Conservation (phyloP, 139 green algal species). For the Trebouxia sp. region DNA sequence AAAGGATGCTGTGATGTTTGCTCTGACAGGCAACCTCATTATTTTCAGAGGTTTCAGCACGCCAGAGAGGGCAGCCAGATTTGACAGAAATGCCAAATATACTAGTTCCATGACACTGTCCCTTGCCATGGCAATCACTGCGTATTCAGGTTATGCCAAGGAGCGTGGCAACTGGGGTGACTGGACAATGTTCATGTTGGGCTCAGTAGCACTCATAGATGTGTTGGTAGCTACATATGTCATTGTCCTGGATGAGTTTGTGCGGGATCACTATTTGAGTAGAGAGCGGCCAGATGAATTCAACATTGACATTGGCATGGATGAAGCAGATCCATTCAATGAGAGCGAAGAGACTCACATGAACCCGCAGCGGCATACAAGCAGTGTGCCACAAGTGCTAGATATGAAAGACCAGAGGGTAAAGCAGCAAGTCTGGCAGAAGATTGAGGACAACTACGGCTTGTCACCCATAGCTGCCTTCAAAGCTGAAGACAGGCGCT, state of each 20-base stretch:
- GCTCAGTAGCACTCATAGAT: background rate
- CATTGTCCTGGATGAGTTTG: conserved; percentile 13
- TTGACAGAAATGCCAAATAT: conserved; percentile 24
- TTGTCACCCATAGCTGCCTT: conserved; percentile 22
- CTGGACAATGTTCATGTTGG: conserved; percentile 23
- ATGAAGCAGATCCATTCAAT: conserved; percentile 27
- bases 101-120: conserved; percentile 2
- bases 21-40: conserved; percentile 17
- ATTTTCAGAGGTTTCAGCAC: conserved; percentile 24
- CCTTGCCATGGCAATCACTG: background rate
- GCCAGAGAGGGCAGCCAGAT: conserved; percentile 11
- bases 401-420: conserved; percentile 15
- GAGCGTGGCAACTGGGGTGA: background rate
- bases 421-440: conserved; percentile 14
- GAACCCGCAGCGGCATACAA: background rate
- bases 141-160: conserved; percentile 1
- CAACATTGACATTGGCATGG: conserved; percentile 24
- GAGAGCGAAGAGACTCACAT: conserved; percentile 20
- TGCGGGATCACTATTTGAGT: conserved; percentile 20
- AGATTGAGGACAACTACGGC: conserved; percentile 14
- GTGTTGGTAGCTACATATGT: background rate
- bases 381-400: conserved; percentile 14
- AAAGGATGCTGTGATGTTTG: conserved; percentile 11
- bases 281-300: conserved; percentile 19
- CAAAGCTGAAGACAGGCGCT: background rate